Conservation (phyloP, 2,329 filamentous ascomycete species). For the Peltaster fructicola region DNA sequence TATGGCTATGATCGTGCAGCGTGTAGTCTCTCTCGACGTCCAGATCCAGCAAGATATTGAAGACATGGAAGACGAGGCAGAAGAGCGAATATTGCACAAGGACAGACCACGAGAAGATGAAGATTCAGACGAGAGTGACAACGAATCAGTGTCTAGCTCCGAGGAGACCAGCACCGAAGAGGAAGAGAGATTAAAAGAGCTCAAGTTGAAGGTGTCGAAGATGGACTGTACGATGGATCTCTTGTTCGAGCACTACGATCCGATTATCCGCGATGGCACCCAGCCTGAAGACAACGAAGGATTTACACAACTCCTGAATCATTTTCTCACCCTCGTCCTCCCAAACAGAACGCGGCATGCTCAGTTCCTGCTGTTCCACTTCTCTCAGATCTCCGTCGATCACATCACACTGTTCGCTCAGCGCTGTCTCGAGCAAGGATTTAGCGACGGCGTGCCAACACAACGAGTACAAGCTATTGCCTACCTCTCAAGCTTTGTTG, state of each 20-base stretch:
- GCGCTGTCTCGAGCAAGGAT: slow-evolving; percentile 55
- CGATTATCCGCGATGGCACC: slow-evolving; percentile 51
- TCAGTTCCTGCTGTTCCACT: slow-evolving; percentile 92
- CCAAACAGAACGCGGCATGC: slow-evolving; percentile 84
- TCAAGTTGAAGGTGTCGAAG: slow-evolving; percentile 74
- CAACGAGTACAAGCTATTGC: slow-evolving; percentile 72
- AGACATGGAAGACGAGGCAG: slow-evolving; percentile 76
- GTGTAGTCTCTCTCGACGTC: slow-evolving; percentile 83
- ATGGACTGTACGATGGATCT: slow-evolving; percentile 80
- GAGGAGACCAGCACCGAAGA: slow-evolving; percentile 43
- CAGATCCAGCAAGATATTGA: slow-evolving; percentile 89
- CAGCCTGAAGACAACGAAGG: slow-evolving; percentile 51
- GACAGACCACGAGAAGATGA: slow-evolving; percentile 35
- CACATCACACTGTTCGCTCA: slow-evolving; percentile 76
- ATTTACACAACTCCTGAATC: slow-evolving; percentile 63
- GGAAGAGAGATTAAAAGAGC: slow-evolving; percentile 43
- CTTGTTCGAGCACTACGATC: slow-evolving; percentile 68
- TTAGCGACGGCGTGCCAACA: slow-evolving; percentile 58
- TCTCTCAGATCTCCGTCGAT: slow-evolving; percentile 62
- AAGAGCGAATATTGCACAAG: slow-evolving; percentile 51
- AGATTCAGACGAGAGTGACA: slow-evolving; percentile 42
- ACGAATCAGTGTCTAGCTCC: slow-evolving; percentile 48
- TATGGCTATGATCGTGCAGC: slow-evolving; percentile 65
- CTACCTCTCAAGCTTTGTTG: slow-evolving; percentile 88
- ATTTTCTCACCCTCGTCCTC: slow-evolving; percentile 76